Percentiles rank a stretch among this genome's conserved stretches.
Evolutionary conservation across 768 basidiomycete genomes (phyloP).

Genomic region (Trametes villosa): DNA sequence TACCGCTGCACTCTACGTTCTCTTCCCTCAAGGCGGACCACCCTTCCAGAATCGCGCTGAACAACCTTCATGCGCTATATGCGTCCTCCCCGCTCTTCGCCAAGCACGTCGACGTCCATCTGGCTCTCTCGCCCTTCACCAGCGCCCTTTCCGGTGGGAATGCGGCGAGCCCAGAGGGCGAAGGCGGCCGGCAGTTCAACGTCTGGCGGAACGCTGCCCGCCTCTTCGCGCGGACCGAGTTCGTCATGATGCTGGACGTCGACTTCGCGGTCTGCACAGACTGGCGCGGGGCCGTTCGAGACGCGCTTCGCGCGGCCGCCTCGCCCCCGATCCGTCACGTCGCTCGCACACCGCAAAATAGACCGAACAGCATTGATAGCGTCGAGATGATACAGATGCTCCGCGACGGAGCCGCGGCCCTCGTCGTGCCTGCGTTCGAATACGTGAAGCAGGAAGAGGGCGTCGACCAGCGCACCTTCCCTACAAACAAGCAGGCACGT

Average conservation of each 20-base stretch:
- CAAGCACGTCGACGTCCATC: conserved; percentile 79
- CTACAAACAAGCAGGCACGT: conserved; percentile 67
- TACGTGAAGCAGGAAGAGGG: conserved; percentile 70
- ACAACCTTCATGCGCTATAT: conserved; percentile 69
- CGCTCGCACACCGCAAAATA: conserved; percentile 11
- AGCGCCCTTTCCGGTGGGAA: conserved; percentile 11
- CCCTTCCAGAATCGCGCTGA: conserved; percentile 49
- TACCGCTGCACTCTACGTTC: conserved; percentile 42
- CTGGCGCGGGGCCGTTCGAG: conserved; percentile 63
- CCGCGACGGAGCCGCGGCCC: conserved; percentile 62
- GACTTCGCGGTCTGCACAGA: conserved; percentile 87
- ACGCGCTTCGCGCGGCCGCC: conserved; percentile 36
- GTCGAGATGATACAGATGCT: conserved; percentile 45
- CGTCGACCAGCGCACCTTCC: conserved; percentile 60
- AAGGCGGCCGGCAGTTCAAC: conserved; percentile 78
- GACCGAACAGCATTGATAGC: conserved; percentile 7
- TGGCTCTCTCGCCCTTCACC: conserved; percentile 76
- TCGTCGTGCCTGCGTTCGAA: conserved; percentile 89
- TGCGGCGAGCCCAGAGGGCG: conserved; percentile 23
- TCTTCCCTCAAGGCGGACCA: conserved; percentile 40
- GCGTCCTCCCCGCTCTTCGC: conserved; percentile 67
- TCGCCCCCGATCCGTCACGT: conserved; percentile 6
- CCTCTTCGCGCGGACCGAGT: conserved; percentile 81
- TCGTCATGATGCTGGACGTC: conserved; percentile 90
- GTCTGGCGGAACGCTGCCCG: conserved; percentile 89